These are phyloP conservation scores for Candida frijolesensis DNA, from an alignment of 1,139 yeast species.

Conservation along the genomic window DNA sequence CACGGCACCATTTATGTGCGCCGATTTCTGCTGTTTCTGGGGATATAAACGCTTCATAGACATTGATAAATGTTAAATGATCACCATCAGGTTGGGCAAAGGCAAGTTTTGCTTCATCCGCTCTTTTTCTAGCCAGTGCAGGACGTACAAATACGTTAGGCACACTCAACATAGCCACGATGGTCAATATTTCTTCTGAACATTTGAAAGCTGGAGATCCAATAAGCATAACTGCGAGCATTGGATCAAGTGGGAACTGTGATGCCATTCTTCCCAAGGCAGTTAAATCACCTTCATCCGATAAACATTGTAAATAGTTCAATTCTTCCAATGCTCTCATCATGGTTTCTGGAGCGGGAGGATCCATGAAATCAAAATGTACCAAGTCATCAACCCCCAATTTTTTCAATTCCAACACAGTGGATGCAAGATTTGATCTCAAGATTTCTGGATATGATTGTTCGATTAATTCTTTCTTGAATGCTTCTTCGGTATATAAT, in stretches of 20 bases:
- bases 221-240: conserved; percentile 89
- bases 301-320: conserved; percentile 84
- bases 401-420: conserved; percentile 90
- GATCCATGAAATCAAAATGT: conserved; percentile 98
- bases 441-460: conserved; percentile 96
- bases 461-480: conserved; percentile 88
- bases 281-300: conserved; percentile 90
- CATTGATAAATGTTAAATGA: conserved; percentile 87
- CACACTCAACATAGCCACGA: conserved; percentile 88
- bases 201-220: conserved; percentile 84
- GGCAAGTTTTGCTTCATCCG: conserved; percentile 85
- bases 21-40: conserved; percentile 68
- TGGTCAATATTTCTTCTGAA: conserved; percentile 84
- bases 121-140: conserved; percentile 80
- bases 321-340: conserved; percentile 97
- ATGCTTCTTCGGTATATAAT: conserved; percentile 94
- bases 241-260: conserved; percentile 94
- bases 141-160: conserved; percentile 97
- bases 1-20: conserved; percentile 84
- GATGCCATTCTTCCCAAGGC: conserved; percentile 87
- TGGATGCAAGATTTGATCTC: conserved; percentile 86
- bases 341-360: conserved; percentile 99
- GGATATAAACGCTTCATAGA: conserved; percentile 78
- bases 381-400: conserved; percentile 94
- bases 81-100: conserved; percentile 97